Percentiles rank a stretch among this genome's conserved stretches.
Evolutionary conservation across 2,329 filamentous ascomycete genomes (phyloP).

Genomic region (Rachicladosporium sp.): DNA sequence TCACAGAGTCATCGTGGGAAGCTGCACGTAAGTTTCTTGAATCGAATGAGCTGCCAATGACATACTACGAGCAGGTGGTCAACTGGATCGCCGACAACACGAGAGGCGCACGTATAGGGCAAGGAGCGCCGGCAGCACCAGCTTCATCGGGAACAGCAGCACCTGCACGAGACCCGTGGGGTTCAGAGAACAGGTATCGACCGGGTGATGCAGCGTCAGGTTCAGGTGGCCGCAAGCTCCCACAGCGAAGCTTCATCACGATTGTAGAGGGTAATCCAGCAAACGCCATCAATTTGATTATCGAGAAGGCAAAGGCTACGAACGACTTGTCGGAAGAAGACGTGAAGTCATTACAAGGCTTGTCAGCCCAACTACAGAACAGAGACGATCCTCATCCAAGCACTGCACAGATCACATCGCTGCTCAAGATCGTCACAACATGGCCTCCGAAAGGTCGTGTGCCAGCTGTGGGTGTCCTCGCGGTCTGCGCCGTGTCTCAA

Average conservation of each 20-base stretch:
- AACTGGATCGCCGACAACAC: slow-evolving; percentile 89
- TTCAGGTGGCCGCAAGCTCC: slow-evolving; percentile 17
- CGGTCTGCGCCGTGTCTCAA: slow-evolving; percentile 60
- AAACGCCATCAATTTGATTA: slow-evolving; percentile 47
- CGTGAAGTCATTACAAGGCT: slow-evolving; percentile 46
- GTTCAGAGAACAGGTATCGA: slow-evolving; percentile 64
- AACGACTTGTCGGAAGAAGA: slow-evolving; percentile 42
- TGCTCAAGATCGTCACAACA: slow-evolving; percentile 54
- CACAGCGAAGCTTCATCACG: slow-evolving; percentile 17
- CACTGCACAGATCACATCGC: slow-evolving; percentile 39
- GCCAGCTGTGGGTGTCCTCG: slow-evolving; percentile 73
- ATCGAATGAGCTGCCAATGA: slow-evolving; percentile 75
- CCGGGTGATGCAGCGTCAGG: slow-evolving; percentile 48
- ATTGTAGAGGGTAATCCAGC: slow-evolving; percentile 23
- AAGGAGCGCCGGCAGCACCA: slow-evolving; percentile 18
- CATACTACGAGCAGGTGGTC: slow-evolving; percentile 81
- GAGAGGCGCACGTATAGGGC: slow-evolving; percentile 68
- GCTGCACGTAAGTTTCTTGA: slow-evolving; percentile 81
- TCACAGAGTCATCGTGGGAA: slow-evolving; percentile 85
- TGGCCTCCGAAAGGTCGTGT: slow-evolving; percentile 77
- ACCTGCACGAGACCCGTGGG: slow-evolving; percentile 57
- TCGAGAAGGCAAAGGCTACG: slow-evolving; percentile 52
- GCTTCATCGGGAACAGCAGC: slow-evolving; percentile 5
- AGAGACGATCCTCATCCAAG: slow-evolving; percentile 29
- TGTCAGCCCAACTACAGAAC: slow-evolving; percentile 53